phyloP scores from a whole-genome alignment of 345 rosid genomes.

The Camelina sativa region DNA sequence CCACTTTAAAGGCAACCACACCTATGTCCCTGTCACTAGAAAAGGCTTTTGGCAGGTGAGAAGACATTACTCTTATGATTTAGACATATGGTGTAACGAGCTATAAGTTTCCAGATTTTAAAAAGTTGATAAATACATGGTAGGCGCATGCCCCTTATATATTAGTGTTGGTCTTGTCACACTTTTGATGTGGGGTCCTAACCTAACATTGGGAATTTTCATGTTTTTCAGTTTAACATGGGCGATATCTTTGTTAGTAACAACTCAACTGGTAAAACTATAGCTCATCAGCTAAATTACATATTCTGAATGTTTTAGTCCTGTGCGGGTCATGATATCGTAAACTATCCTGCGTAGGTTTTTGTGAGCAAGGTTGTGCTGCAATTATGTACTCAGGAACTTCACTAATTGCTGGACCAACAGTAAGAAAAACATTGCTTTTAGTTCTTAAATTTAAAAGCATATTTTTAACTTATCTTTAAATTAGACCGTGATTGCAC shows the following conservation, averaged over 20 bases:
- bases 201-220: neutral
- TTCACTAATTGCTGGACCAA: conserved; percentile 81
- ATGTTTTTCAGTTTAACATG: conserved; percentile 61
- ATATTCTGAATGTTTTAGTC: neutral
- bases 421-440: conserved; percentile 48
- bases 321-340: neutral
- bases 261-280: conserved; percentile 62
- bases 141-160: neutral
- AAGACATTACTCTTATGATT: neutral
- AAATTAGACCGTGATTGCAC: conserved; percentile 62
- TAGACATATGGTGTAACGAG: too few relatives aligned
- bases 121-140: neutral
- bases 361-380: conserved; percentile 65
- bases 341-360: conserved; percentile 44
- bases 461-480: neutral
- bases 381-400: conserved; percentile 85
- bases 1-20: conserved; percentile 73
- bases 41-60: conserved; percentile 91
- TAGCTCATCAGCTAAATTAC: neutral
- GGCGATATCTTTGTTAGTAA: conserved; percentile 66
- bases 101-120: neutral
- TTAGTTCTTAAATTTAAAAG: neutral
- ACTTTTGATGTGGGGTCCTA: neutral
- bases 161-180: neutral
- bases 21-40: conserved; percentile 65